Evolutionary conservation across 1,139 yeast species (phyloP).

Genomic region (Zygosaccharomyces pseudobailii): DNA sequence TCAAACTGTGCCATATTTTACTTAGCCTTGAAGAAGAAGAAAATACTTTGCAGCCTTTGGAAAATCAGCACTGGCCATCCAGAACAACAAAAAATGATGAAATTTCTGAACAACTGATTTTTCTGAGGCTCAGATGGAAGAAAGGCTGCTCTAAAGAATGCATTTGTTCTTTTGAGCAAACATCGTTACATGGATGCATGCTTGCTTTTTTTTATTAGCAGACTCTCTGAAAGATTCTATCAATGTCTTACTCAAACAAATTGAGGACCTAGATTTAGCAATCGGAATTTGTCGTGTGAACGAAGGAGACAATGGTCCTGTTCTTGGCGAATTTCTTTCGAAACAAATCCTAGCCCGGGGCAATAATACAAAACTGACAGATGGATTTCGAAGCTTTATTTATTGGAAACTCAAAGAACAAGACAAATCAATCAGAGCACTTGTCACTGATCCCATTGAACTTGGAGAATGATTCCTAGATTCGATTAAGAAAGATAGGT

Average conservation of each 20-base stretch:
- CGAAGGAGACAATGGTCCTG: conserved; percentile 52
- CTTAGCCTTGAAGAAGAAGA: conserved; percentile 72
- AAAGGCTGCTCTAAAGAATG: conserved; percentile 87
- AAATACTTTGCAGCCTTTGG: conserved; percentile 79
- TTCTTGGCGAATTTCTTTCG: conserved; percentile 47
- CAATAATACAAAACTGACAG: conserved; percentile 62
- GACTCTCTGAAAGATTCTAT: conserved; percentile 73
- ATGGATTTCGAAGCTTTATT: conserved; percentile 81
- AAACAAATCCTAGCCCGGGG: conserved; percentile 52
- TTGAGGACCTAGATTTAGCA: conserved; percentile 67
- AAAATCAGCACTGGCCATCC: conserved; percentile 66
- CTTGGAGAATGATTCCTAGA: conserved; percentile 28
- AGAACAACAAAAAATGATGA: conserved; percentile 78
- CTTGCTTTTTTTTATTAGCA: conserved; percentile 82
- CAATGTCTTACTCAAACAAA: conserved; percentile 61
- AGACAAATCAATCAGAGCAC: conserved; percentile 56
- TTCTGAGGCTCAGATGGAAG: conserved; percentile 66
- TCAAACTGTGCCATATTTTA: conserved; percentile 68
- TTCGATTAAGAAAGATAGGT: conserved; percentile 22
- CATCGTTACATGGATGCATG: conserved; percentile 86
- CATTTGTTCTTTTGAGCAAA: conserved; percentile 82
- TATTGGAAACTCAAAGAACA: conserved; percentile 61
- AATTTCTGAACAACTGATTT: conserved; percentile 76
- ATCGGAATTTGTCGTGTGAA: conserved; percentile 75
- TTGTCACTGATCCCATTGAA: conserved; percentile 53